These are phyloP conservation scores for Fomitopsis schrenkii DNA, from an alignment of 1,284 basidiomycete genomes.

Conservation along the genomic window DNA sequence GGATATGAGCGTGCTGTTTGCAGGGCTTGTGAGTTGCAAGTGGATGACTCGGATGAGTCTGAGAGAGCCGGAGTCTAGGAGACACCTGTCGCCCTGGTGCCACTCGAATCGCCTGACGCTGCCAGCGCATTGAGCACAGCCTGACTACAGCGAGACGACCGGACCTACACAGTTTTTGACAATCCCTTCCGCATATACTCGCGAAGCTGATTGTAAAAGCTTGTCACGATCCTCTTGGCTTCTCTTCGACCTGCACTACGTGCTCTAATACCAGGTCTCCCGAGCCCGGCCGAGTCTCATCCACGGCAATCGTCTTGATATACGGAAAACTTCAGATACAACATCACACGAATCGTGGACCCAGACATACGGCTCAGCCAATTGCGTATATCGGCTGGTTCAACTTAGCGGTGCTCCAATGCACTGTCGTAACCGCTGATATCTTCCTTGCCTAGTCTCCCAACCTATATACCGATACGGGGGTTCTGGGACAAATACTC, in stretches of 20 bases:
- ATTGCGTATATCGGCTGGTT: conserved; percentile 43
- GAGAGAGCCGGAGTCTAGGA: too few relatives aligned
- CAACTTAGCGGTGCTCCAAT: conserved; percentile 28
- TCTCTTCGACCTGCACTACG: not conserved
- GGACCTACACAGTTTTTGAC: too few relatives aligned
- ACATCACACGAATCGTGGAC: conserved; percentile 51
- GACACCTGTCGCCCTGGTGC: too few relatives aligned
- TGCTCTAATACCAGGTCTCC: not conserved
- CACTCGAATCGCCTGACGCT: too few relatives aligned
- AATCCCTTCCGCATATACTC: too few relatives aligned
- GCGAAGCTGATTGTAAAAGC: not conserved
- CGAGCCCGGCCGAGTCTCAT: not conserved
- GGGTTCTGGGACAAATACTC: conserved; percentile 34
- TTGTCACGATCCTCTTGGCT: not conserved
- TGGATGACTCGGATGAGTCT: too few relatives aligned
- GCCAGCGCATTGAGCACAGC: too few relatives aligned
- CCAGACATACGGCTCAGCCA: conserved; percentile 45
- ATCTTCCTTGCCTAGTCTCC: conserved; percentile 26
- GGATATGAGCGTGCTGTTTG: too few relatives aligned
- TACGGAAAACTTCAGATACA: conserved; percentile 29
- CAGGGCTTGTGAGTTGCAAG: too few relatives aligned
- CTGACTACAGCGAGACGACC: too few relatives aligned
- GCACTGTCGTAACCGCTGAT: too few relatives aligned
- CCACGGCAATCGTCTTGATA: not conserved
- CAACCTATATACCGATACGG: conserved; percentile 38